Evolutionary conservation across 1,139 yeast species (phyloP), one percentile per base, ranked within the genome.

Genomic region (Keqinozyma sinolaborantium): DNA sequence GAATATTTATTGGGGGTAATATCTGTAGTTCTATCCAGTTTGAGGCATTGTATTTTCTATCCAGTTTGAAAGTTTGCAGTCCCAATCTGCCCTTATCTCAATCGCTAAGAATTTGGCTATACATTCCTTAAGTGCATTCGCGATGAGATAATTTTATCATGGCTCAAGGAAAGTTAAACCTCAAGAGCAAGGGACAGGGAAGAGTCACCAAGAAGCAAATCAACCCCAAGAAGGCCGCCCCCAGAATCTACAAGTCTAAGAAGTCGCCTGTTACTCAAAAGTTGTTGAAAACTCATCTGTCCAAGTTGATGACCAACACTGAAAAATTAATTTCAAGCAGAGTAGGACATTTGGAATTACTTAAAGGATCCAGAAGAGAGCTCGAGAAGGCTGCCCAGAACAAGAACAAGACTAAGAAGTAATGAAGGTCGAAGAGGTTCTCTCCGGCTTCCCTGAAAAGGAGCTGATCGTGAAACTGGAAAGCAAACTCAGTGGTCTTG

Each of bases 331-430:
- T 90, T 45, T 82, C 97, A 3, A 72, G 94, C 33, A 76, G 92
- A 56, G 97, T 90, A 4, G 98, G 98, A n/a, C 97, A 92, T 59
- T 70, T 92, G 49, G 98, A 92, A 60, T 56, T 92, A 31, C 65
- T 92, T 42, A 87, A 85, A 57, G 98, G 97, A 10, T 81, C 94
- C n/a, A 79, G 97, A 66, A 77, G 95, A 59, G 78, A 84, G 50
- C 45, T 85, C 11, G 95, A 84, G 51, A 82, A 73, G 55, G 56
- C 55, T 16, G 70, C 64, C 39, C 73, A 71, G 52, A 54, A 45
- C 15, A 43, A 40, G 15, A 45, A 40, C 14, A 50, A 53, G 36
- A 42, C 41, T 30, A 44, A 41, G 33, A 39, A 41, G 18, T 32
- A 30, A 38, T 26, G 32, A 33, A 26, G 11, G 21, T 40, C 5